phyloP scores from a whole-genome alignment of 1,139 yeast species.

The Sugiyamaella castrensis region DNA sequence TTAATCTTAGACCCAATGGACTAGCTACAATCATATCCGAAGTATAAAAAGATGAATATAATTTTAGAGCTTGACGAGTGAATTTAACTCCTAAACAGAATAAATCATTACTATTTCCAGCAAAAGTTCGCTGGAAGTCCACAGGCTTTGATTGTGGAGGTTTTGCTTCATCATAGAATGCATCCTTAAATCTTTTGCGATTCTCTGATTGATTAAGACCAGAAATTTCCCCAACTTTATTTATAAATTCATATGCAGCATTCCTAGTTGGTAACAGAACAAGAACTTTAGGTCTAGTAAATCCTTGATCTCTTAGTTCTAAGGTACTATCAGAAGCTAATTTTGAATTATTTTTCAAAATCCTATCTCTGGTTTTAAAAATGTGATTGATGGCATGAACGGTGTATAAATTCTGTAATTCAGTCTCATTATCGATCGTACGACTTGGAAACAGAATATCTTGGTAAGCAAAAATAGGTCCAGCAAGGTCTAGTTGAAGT shows the following conservation, averaged over 20 bases:
- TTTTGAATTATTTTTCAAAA: slow-evolving; percentile 69
- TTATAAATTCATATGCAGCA: slow-evolving; percentile 68
- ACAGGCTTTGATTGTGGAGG: slow-evolving; percentile 67
- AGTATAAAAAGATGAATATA: slow-evolving; percentile 79
- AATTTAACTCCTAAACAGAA: slow-evolving; percentile 86
- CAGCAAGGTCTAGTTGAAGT: slow-evolving; percentile 46
- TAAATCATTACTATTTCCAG: slow-evolving; percentile 89
- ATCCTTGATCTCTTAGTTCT: slow-evolving; percentile 89
- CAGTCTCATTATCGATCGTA: slow-evolving; percentile 41
- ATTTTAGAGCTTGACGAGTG: slow-evolving; percentile 80
- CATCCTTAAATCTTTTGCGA: slow-evolving; percentile 66
- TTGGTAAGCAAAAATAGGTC: slow-evolving; percentile 67
- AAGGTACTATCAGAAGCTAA: slow-evolving; percentile 41
- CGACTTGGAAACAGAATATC: slow-evolving; percentile 68
- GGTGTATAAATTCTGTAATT: slow-evolving; percentile 61
- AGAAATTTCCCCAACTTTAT: slow-evolving; percentile 57
- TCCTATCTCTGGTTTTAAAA: slow-evolving; percentile 77
- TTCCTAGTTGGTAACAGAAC: slow-evolving; percentile 83
- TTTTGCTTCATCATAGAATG: slow-evolving; percentile 54
- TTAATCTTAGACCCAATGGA: slow-evolving; percentile 84
- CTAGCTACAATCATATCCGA: slow-evolving; percentile 89
- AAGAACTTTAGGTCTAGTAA: slow-evolving; percentile 86
- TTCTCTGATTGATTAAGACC: slow-evolving; percentile 77
- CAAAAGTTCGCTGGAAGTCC: slow-evolving; percentile 75
- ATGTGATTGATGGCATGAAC: slow-evolving; percentile 81